These are phyloP conservation scores for Serendipita sp. DNA, from an alignment of 768 basidiomycete species.

Conservation along the genomic window DNA sequence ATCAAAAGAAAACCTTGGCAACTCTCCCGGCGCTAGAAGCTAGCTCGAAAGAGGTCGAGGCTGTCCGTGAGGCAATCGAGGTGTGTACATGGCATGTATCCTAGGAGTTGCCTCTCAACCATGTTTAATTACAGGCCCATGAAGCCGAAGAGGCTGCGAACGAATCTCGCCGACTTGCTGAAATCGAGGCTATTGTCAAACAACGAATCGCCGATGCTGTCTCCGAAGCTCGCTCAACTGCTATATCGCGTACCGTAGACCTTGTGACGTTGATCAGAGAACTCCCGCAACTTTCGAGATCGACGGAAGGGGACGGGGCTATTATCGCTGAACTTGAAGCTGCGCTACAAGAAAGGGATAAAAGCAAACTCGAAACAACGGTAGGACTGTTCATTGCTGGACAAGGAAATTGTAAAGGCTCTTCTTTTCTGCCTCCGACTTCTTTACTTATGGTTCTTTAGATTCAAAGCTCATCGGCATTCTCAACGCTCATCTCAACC, in stretches of 20 bases:
- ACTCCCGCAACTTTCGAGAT: not conserved
- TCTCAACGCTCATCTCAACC: conserved; percentile 16
- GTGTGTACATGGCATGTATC: conserved; percentile 26
- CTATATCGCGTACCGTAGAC: not conserved
- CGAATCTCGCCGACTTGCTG: not conserved
- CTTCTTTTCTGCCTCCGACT: not conserved
- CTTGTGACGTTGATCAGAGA: not conserved
- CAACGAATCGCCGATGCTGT: conserved; percentile 41
- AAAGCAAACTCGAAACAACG: not conserved
- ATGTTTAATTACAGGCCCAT: conserved; percentile 2
- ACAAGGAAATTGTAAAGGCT: not conserved
- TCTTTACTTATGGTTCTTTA: conserved; percentile 18
- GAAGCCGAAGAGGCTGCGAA: conserved; percentile 36
- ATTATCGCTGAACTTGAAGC: not conserved
- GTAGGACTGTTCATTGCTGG: conserved; percentile 3
- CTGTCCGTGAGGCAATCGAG: conserved; percentile 74
- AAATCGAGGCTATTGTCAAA: conserved; percentile 21
- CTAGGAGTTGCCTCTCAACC: not conserved
- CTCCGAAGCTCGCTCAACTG: conserved; percentile 25
- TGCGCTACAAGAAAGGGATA: not conserved
- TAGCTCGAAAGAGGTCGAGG: conserved; percentile 64
- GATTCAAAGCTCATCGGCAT: conserved; percentile 26
- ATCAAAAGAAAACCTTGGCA: conserved; percentile 62
- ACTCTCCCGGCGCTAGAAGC: conserved; percentile 65
- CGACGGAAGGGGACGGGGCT: not conserved